phyloP scores from a whole-genome alignment of 2,329 filamentous ascomycete genomes.

The Trichoderma pleuroti region DNA sequence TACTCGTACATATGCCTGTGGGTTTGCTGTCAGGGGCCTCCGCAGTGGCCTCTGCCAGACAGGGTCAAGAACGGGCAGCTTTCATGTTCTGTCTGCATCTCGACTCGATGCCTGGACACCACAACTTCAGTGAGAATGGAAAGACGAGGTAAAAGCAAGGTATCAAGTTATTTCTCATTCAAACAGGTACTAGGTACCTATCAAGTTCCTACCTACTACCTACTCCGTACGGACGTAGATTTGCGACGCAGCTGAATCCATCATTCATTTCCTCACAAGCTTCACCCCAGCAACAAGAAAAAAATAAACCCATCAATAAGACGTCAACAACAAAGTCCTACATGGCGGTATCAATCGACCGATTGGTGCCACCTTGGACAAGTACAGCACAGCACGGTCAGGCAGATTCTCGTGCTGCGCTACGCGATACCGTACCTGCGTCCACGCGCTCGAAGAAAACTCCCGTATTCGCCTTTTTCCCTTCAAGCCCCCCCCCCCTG shows the following conservation, averaged over 20 bases:
- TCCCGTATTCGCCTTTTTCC: slow-evolving; percentile 9
- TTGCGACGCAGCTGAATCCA: background rate
- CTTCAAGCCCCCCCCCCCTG: background rate
- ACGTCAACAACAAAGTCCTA: background rate
- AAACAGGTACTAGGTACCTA: too few species aligned
- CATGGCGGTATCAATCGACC: background rate
- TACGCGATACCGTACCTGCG: background rate
- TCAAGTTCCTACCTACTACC: background rate
- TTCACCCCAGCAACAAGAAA: background rate
- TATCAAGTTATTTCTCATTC: background rate
- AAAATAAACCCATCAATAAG: background rate
- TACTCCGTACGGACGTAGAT: too few species aligned
- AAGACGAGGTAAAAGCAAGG: background rate
- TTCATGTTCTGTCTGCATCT: background rate
- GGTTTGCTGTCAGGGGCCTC: background rate
- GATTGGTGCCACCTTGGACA: background rate
- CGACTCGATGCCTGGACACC: background rate
- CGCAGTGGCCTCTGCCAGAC: background rate
- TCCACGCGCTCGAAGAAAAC: background rate
- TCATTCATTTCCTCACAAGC: background rate
- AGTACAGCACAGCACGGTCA: background rate
- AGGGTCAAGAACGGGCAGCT: background rate
- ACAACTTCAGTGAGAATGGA: background rate
- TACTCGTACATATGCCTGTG: background rate
- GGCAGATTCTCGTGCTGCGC: background rate